Conservation (phyloP, 2,329 filamentous ascomycete genomes). For the Paradendryphiella salina region DNA sequence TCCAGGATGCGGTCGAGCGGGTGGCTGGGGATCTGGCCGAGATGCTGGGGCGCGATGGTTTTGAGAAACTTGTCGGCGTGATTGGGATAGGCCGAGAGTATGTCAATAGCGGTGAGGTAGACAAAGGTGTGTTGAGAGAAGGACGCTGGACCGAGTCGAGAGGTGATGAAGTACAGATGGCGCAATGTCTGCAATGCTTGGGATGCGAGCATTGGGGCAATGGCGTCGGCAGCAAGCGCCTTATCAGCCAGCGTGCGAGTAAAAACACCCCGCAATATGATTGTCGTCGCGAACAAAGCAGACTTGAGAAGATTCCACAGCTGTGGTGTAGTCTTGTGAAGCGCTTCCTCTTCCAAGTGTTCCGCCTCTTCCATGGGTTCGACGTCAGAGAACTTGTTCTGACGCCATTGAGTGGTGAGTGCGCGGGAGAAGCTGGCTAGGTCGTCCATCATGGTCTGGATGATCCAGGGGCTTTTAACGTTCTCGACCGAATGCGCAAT, state of each 20-base stretch:
- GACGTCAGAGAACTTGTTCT: constrained; percentile 72
- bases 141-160: constrained; percentile 68
- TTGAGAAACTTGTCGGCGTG: constrained; percentile 69
- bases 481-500: constrained; percentile 66
- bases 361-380: constrained; percentile 68
- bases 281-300: constrained; percentile 73
- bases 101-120: constrained; percentile 79
- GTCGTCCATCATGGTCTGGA: constrained; percentile 62
- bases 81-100: constrained; percentile 70
- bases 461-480: constrained; percentile 55
- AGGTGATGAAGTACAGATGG: constrained; percentile 80
- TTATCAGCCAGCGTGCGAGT: constrained; percentile 65
- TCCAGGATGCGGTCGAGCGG: constrained; percentile 74
- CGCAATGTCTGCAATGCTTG: constrained; percentile 74
- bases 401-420: constrained; percentile 72
- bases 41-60: constrained; percentile 61
- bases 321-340: constrained; percentile 67
- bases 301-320: constrained; percentile 77
- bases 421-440: constrained; percentile 68
- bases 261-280: constrained; percentile 73
- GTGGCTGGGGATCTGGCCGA: constrained; percentile 62
- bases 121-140: constrained; percentile 87
- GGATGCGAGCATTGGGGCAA: constrained; percentile 67
- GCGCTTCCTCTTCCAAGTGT: constrained; percentile 66
- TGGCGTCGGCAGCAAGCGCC: constrained; percentile 58